Base-by-base conservation (phyloP, 352 stramenopile species). In the Thalassiosira mediterranea region DNA sequence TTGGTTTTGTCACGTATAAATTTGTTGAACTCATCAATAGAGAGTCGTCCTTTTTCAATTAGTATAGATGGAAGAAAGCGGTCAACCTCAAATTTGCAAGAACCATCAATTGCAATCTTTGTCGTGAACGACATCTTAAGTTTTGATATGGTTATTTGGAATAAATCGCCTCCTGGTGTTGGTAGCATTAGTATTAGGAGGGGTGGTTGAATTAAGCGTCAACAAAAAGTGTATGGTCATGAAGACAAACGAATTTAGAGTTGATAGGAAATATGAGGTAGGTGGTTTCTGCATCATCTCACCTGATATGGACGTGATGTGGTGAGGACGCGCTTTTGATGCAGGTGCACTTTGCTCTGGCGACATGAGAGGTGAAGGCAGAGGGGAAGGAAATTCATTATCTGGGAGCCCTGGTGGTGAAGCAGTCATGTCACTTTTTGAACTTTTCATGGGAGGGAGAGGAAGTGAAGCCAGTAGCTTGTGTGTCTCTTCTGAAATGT, bases 1-100 rank as follows among this genome's bases (percentile, higher is more conserved):
- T 58, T 76, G 2, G 81, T 65, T 47, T 92, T 90, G n/a, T 81
- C 75, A 47, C 67, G 61, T 31, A 90, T 56, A 44, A 90, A 92
- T 59, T 81, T 76, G 46, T 76, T 76, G 31, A 92, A 89, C 49
- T 90, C 79, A 37, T 87, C 71, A 34, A 88, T 59, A n/a, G 38
- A 62, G 3, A 88, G 62, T 60, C 86, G 62, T n/a, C 86, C 81
- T 59, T 81, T 90, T 51, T 90, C 79, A 7, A 58, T 58, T 23
- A 89, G 66, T 29, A 23, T 69, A 46, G 78, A 57, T 25, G 86
- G 82, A 4, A 92, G 31, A 34, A 84, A 84, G 11, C 63, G 17
- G 51, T 88, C 58, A 10, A 87, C 17, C 21, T 67, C 38, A 19
- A 66, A 60, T 28, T 60, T 38, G 42, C 48, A 78, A 26, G 46